Evolutionary conservation across 495 filamentous ascomycete species (phyloP), one percentile per base, ranked within the genome.

Genomic region (Aspergillus hancockii): DNA sequence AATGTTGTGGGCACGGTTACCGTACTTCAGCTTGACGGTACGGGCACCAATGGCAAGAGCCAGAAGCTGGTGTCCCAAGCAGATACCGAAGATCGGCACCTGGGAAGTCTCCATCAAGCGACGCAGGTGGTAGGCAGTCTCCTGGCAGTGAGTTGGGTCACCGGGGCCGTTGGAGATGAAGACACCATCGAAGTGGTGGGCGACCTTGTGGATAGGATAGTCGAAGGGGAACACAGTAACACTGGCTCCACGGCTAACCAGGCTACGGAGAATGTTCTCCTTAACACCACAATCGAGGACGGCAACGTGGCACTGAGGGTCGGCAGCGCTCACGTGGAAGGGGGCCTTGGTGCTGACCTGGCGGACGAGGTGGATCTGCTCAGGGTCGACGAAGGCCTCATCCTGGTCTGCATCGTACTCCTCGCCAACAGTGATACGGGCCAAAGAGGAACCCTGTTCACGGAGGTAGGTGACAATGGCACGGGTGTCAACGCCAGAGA

Each of bases 391-490:
- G 72, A 90, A 98, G 51, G 93, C 91, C 79, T 97, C 95, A 65
- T 98, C 94, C 78, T 98, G 92, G 67, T 97, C 94, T 59, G 92
- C 92, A 77, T 98, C 94, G 71, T 98, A 98, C 77, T 97, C 92
- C 74, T 97, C 93, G 65, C 94, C 94, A 63, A 97, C 88, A 6
- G 92, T 93, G 75, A 98, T 96, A 66, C 92, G 85, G 58, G 94
- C 94, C 25, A 98, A 85, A 22, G 94, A 97, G 51, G 91, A 96
- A 72, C 94, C 94, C 74, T 93, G 90, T 81, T 98, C 93, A 62
- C 94, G 91, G 55, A 99, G 85, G 65, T 89, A 88, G 16, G 93
- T 98, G 68, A 98, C 95, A 71, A 99, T 96, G 23, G 85, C 93
- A 75, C 94, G 88, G 41, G 94, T 99, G 68, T 99, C 94, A 51